These are phyloP conservation scores for Kodamaea jinghongensis DNA, from an alignment of 805 yeast species.

Conservation along the genomic window DNA sequence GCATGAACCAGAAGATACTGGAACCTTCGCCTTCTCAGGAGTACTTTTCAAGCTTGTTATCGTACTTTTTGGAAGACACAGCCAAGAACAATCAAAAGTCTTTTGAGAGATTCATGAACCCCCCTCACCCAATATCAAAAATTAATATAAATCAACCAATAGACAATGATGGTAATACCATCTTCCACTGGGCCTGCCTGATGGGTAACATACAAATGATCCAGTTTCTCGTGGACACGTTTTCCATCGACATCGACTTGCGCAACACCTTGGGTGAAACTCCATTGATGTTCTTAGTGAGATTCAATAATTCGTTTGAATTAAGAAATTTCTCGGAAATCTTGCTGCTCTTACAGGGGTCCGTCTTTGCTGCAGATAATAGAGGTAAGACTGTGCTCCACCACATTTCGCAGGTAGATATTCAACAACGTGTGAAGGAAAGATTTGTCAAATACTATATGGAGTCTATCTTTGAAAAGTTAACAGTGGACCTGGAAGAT, in stretches of 20 bases:
- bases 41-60: constrained; percentile 44
- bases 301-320: constrained; percentile 39
- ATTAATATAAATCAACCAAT: constrained; percentile 80
- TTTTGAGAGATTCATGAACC: constrained; percentile 41
- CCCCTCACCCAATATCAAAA: constrained; percentile 53
- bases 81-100: constrained; percentile 23
- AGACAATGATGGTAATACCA: constrained; percentile 91
- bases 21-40: constrained; percentile 30
- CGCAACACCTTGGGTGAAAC: constrained; percentile 87
- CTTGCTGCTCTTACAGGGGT: constrained; percentile 34
- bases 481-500: constrained; percentile 16
- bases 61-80: constrained; percentile 51
- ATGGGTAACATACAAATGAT: constrained; percentile 76
- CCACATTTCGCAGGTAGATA: constrained; percentile 36
- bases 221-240: constrained; percentile 55
- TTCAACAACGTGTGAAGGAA: constrained; percentile 30
- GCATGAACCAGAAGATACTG: constrained; percentile 15
- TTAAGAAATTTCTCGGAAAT: constrained; percentile 36
- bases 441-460: constrained; percentile 38
- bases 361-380: constrained; percentile 36
- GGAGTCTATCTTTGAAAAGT: constrained; percentile 34
- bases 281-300: constrained; percentile 54
- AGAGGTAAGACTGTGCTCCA: constrained; percentile 42
- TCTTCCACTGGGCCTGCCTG: constrained; percentile 95
- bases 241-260: constrained; percentile 63